Base-by-base conservation (phyloP, 768 basidiomycete species). In the Auricularia auricula-judae region DNA sequence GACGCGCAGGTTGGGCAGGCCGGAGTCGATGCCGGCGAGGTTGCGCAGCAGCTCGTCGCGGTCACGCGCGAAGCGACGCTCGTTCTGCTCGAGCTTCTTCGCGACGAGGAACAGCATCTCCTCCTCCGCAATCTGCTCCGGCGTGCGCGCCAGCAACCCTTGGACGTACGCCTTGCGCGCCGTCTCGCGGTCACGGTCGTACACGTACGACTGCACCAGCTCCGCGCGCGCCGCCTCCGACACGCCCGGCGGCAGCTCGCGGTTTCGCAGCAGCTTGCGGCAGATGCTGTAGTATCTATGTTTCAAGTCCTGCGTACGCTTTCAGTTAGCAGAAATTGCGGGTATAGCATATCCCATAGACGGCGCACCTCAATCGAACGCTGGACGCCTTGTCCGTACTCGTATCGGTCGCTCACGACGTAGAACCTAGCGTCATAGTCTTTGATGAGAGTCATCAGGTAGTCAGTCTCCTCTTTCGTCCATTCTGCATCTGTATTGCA, bases 381-480 rank as follows among this genome's bases (percentile, higher is more conserved):
- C 33, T 68, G 61, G 43, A 75, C 71, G 8, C 84, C 83, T n/a
- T 75, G 76, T 1, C 83, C 79, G 71, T 80, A 91, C 3, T 91
- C 86, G 73, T 96, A 98, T 34, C 97, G 86, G 74, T 98, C 97
- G 62, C 89, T 80, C 12, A 95, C 85, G 67, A 98, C 82, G 72
- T 91, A 88, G 84, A 95, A 98, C 54, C 96, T 83, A 11, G 85
- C 78, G 73, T 98, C 95, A 68, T 89, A 98, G 62, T 90, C 86
- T 61, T 82, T 80, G 8, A 89, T 86, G 8, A 96, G 74, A 3
- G 76, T 77, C 75, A 98, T 96, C 1, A 99, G 82, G 71, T 98
- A 93, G 72, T 93, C 89, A 0, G 97, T 98, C 74, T 98, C 94
- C 68, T 93, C 91, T 69, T 88, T 89, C 4, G 90, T 83, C 97